phyloP scores from a whole-genome alignment of 257 asterid species.

The Paraleonurus japonicus region DNA sequence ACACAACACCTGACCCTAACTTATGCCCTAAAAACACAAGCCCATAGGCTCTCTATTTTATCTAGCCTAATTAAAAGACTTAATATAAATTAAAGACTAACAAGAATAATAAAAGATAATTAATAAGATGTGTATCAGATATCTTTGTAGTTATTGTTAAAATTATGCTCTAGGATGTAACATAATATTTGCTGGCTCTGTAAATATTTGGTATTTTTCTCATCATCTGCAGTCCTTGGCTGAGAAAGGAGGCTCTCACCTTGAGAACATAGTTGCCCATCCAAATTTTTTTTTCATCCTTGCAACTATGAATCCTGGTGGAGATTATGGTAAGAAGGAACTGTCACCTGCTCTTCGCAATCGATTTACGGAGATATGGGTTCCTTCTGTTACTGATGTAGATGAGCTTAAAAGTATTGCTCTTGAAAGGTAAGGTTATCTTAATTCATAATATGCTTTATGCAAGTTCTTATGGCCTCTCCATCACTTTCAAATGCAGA shows the following conservation, averaged over 20 bases:
- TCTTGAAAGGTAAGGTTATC: conserved; percentile 58
- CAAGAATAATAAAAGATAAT: too few relatives aligned
- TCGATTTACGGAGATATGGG: conserved; percentile 98
- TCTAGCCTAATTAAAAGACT: too few relatives aligned
- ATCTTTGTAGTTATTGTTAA: background rate
- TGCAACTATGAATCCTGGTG: conserved; percentile 99
- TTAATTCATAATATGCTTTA: background rate
- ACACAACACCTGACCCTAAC: too few relatives aligned
- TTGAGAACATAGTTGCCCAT: conserved; percentile 71
- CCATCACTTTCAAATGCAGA: conserved; percentile 43
- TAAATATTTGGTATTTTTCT: conserved; percentile 21
- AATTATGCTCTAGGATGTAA: background rate
- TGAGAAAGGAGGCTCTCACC: conserved; percentile 93
- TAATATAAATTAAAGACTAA: too few relatives aligned
- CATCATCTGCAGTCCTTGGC: conserved; percentile 70
- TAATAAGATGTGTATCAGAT: too few relatives aligned
- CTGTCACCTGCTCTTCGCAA: conserved; percentile 97
- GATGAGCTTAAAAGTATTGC: conserved; percentile 87
- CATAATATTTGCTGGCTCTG: background rate
- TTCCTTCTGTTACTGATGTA: conserved; percentile 73
- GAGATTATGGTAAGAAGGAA: conserved; percentile 97
- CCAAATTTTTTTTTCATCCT: conserved; percentile 66
- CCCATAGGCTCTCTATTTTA: too few relatives aligned
- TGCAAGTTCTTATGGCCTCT: conserved; percentile 13
- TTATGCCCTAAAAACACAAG: too few relatives aligned